Conservation (phyloP, 2,329 filamentous ascomycete species). For the Curvularia eragrostidis region DNA sequence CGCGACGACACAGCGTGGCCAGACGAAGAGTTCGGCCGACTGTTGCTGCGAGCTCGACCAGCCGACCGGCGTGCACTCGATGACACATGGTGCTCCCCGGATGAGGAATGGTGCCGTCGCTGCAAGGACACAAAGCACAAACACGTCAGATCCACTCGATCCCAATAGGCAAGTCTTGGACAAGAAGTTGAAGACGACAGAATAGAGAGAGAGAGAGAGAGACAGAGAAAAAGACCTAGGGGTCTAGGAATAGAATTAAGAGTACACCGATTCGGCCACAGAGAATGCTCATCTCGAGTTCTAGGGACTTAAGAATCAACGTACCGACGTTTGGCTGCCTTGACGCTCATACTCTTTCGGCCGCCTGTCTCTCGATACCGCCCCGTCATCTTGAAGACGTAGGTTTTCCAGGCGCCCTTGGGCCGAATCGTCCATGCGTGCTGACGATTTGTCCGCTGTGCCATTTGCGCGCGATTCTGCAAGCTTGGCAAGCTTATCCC, state of each 20-base stretch:
- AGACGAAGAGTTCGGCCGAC: slow-evolving; percentile 48
- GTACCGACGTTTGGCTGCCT: slow-evolving; percentile 52
- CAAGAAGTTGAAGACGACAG: slow-evolving; percentile 29
- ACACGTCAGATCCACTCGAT: slow-evolving; percentile 51
- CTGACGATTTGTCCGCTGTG: slow-evolving; percentile 49
- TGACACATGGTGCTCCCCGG: slow-evolving; percentile 44
- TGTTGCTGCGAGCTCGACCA: slow-evolving; percentile 51
- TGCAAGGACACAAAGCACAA: slow-evolving; percentile 48
- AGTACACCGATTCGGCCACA: slow-evolving; percentile 52
- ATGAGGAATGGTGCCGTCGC: slow-evolving; percentile 48
- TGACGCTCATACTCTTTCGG: slow-evolving; percentile 52
- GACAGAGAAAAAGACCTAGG: slow-evolving; percentile 41
- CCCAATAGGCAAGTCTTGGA: slow-evolving; percentile 44
- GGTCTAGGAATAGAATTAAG: slow-evolving; percentile 51
- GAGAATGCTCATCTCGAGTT: slow-evolving; percentile 49
- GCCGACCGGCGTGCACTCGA: slow-evolving; percentile 43
- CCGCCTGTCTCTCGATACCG: slow-evolving; percentile 46
- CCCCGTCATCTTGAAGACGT: slow-evolving; percentile 79
- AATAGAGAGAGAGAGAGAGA: slow-evolving; percentile 26
- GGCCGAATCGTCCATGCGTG: slow-evolving; percentile 73
- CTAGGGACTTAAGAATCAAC: slow-evolving; percentile 53
- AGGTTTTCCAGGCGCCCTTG: slow-evolving; percentile 88
- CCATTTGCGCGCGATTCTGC: slow-evolving; percentile 72
- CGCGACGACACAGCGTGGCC: slow-evolving; percentile 36
- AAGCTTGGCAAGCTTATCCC: slow-evolving; percentile 83